These are phyloP conservation scores for Ramalina intermedia DNA, from an alignment of 495 filamentous ascomycete genomes.

Conservation along the genomic window DNA sequence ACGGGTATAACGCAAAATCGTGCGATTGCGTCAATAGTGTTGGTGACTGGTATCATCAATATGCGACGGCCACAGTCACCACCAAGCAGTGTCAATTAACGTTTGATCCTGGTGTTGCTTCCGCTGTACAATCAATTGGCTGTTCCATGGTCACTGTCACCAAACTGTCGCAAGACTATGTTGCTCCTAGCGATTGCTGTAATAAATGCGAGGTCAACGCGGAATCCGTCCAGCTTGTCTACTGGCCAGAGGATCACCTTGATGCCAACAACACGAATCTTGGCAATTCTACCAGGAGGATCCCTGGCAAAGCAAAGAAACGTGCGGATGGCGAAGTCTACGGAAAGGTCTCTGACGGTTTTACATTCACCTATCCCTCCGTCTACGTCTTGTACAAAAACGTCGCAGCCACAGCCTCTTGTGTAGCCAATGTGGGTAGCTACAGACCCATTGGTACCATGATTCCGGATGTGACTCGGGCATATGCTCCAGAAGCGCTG, in stretches of 20 bases:
- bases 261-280: neutral
- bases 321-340: neutral
- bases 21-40: slow-evolving; percentile 4
- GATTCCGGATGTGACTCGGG: slow-evolving; percentile 3
- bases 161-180: slow-evolving; percentile 1
- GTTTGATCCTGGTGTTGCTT: neutral
- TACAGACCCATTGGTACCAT: neutral
- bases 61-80: slow-evolving; percentile 4
- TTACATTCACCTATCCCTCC: slow-evolving; percentile 7
- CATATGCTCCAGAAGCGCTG: slow-evolving; percentile 4
- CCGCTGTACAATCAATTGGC: neutral
- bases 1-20: slow-evolving; percentile 8
- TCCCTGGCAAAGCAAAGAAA: neutral
- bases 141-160: slow-evolving; percentile 4
- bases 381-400: slow-evolving; percentile 6
- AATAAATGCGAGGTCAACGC: slow-evolving; percentile 4
- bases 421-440: slow-evolving; percentile 2
- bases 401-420: slow-evolving; percentile 1
- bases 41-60: slow-evolving; percentile 3
- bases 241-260: slow-evolving; percentile 1
- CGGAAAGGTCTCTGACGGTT: slow-evolving; percentile 1
- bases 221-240: slow-evolving; percentile 5
- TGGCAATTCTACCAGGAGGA: neutral
- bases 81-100: slow-evolving; percentile 4
- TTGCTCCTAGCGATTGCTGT: slow-evolving; percentile 6